Conservation (phyloP, 257 asterid species). For the Handroanthus guayacan region DNA sequence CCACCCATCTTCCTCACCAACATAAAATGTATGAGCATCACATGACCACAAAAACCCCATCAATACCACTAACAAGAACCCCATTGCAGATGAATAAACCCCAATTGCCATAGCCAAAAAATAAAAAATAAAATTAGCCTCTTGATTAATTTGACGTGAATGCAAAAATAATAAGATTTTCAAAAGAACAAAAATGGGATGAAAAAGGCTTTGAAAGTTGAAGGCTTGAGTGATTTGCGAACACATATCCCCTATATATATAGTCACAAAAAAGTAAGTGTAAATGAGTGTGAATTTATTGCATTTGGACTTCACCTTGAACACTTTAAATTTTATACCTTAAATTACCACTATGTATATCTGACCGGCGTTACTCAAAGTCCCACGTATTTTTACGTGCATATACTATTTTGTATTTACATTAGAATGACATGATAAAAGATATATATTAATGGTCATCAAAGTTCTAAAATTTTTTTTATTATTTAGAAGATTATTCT, state of each 20-base stretch:
- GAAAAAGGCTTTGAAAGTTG: neutral
- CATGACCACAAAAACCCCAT: constrained; percentile 36
- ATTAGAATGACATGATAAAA: neutral
- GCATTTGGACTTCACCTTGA: constrained; percentile 25
- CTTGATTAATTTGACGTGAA: neutral
- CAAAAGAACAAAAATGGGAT: neutral
- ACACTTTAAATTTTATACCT: neutral
- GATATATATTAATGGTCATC: neutral
- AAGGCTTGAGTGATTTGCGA: constrained; percentile 5
- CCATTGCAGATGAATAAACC: constrained; percentile 14
- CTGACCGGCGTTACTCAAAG: neutral
- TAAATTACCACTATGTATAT: neutral
- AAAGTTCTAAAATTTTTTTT: neutral
- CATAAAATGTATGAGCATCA: constrained; percentile 46
- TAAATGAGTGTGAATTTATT: constrained; percentile 20
- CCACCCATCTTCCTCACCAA: constrained; percentile 61
- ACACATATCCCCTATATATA: constrained; percentile 11
- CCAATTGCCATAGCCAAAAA: constrained; percentile 24
- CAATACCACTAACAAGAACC: constrained; percentile 35
- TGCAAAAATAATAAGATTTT: neutral
- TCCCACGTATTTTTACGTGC: too few relatives aligned
- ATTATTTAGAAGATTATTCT: too few relatives aligned
- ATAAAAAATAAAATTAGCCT: neutral
- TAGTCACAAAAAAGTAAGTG: neutral
- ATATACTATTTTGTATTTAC: neutral